Evolutionary conservation across 257 asterid species (phyloP).

Genomic region (Solanum chiquidenum): DNA sequence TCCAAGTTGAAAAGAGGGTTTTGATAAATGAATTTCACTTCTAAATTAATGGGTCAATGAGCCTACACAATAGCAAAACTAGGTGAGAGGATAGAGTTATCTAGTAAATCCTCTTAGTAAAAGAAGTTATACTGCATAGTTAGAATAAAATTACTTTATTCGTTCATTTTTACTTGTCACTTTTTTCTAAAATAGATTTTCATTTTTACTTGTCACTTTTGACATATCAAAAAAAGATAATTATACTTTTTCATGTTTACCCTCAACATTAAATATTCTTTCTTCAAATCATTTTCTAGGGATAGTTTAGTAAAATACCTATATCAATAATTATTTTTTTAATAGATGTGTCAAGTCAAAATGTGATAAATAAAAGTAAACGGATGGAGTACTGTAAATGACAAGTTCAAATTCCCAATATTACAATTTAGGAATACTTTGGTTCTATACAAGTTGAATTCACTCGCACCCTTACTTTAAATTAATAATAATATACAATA

Average conservation of each 20-base stretch:
- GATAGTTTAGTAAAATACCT: too few species aligned
- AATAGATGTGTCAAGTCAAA: too few species aligned
- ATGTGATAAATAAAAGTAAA: too few species aligned
- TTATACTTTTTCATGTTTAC: neutral
- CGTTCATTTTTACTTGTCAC: too few species aligned
- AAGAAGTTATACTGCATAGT: neutral
- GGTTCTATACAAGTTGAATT: neutral
- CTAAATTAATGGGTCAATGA: neutral
- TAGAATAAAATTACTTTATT: too few species aligned
- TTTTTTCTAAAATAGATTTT: too few species aligned
- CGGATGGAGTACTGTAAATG: neutral
- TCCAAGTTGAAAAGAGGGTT: neutral
- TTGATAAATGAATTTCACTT: neutral
- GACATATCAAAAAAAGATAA: too few species aligned
- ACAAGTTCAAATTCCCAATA: neutral
- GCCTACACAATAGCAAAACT: neutral
- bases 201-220: too few species aligned
- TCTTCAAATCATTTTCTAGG: too few species aligned
- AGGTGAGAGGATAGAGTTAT: neutral
- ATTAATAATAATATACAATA: too few species aligned
- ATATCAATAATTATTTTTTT: too few species aligned
- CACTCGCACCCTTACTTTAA: neutral
- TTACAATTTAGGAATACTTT: neutral
- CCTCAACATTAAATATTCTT: too few species aligned
- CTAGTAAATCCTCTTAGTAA: neutral